Percentiles rank a stretch among this genome's conserved stretches.
Conservation (phyloP, 768 basidiomycete species). For the Symmetrospora coprosmae region DNA sequence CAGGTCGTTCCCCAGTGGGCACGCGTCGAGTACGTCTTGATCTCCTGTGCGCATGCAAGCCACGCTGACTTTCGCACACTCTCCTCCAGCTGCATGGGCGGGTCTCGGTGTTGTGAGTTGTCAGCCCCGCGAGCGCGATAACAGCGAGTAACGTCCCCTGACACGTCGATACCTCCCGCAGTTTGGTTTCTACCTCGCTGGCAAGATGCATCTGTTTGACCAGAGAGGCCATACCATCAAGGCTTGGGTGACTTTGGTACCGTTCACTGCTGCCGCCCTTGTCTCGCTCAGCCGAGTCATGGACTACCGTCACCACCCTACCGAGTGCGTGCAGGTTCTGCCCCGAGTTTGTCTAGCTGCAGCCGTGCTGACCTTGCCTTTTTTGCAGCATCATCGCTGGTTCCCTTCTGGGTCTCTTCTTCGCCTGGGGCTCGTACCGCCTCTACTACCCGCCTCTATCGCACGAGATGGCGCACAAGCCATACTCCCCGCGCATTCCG, state of each 20-base stretch:
- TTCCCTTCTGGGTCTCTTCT: neutral
- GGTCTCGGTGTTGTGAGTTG: slow-evolving; percentile 84
- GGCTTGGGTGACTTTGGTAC: slow-evolving; percentile 67
- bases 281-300: slow-evolving; percentile 64
- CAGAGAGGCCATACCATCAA: slow-evolving; percentile 45
- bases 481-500: slow-evolving; percentile 16
- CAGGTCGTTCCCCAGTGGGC: slow-evolving; percentile 82
- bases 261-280: slow-evolving; percentile 55
- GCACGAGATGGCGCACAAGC: slow-evolving; percentile 5
- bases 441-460: slow-evolving; percentile 15
- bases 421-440: slow-evolving; percentile 8
- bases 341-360: neutral
- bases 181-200: slow-evolving; percentile 74
- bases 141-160: no score
- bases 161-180: no score
- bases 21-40: slow-evolving; percentile 57
- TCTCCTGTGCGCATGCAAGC: neutral
- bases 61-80: neutral
- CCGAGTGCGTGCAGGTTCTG: slow-evolving; percentile 43
- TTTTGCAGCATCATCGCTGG: slow-evolving; percentile 11
- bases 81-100: slow-evolving; percentile 42
- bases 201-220: slow-evolving; percentile 84
- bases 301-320: slow-evolving; percentile 34
- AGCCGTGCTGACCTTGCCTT: neutral
- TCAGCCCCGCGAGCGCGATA: no score